phyloP scores from a whole-genome alignment of 805 yeast genomes.

The Suhomyces prunicola region DNA sequence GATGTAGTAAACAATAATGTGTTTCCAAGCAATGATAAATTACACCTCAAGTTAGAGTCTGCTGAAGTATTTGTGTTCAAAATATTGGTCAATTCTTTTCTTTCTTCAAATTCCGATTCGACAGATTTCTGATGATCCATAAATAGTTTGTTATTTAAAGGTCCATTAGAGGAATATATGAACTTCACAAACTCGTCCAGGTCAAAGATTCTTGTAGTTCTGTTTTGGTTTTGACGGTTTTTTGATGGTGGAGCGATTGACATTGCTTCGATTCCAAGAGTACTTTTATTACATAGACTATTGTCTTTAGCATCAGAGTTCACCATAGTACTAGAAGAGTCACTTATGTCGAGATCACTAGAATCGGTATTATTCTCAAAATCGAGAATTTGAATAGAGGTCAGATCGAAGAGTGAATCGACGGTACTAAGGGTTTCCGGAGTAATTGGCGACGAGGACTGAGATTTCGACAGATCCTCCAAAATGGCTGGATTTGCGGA shows the following conservation, averaged over 20 bases:
- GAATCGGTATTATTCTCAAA: conserved; percentile 10
- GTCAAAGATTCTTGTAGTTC: conserved; percentile 1
- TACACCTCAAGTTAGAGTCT: conserved; percentile 5
- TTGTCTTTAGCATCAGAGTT: background rate
- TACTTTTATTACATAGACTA: background rate
- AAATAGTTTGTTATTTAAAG: conserved; percentile 10
- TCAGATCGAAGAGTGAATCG: conserved; percentile 17
- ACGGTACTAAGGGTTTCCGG: conserved; percentile 14
- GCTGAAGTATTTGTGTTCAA: conserved; percentile 7
- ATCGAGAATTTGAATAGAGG: conserved; percentile 16
- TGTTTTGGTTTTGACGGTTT: background rate
- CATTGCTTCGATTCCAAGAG: background rate
- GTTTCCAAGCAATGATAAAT: conserved; percentile 19
- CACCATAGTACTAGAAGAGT: background rate
- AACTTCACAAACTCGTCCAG: conserved; percentile 1
- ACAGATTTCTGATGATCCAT: conserved; percentile 18
- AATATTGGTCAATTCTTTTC: conserved; percentile 8
- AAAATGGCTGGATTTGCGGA: conserved; percentile 6
- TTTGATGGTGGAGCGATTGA: background rate
- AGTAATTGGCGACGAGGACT: conserved; percentile 6
- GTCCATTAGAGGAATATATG: conserved; percentile 3
- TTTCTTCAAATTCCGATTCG: conserved; percentile 18
- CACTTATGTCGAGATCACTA: conserved; percentile 2
- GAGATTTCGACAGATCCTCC: background rate
- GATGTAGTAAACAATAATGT: conserved; percentile 14